phyloP scores from a whole-genome alignment of 352 stramenopile species.

The Pythium guiyangense region DNA sequence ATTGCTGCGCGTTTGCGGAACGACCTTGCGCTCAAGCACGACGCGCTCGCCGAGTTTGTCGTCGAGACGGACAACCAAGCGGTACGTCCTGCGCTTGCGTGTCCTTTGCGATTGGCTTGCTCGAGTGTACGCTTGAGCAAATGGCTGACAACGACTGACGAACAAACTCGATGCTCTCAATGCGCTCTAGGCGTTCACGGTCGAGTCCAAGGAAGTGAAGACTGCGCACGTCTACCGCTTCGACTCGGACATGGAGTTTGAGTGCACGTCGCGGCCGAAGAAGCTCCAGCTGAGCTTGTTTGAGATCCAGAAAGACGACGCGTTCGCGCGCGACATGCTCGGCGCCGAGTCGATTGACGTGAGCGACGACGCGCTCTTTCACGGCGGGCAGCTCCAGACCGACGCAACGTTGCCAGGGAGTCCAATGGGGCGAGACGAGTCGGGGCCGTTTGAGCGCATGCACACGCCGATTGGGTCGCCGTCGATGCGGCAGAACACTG shows the following conservation, averaged over 20 bases:
- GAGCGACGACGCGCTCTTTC: slow-evolving; percentile 45
- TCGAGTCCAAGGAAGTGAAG: slow-evolving; percentile 70
- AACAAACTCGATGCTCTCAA: not conserved
- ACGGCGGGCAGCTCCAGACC: slow-evolving; percentile 17
- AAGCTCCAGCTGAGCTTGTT: slow-evolving; percentile 69
- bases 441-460: slow-evolving; percentile 68
- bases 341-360: slow-evolving; percentile 44
- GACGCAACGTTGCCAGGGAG: slow-evolving; percentile 36
- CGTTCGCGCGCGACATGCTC: slow-evolving; percentile 16
- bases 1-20: slow-evolving; percentile 69
- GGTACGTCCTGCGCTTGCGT: slow-evolving; percentile 18
- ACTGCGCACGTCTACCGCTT: slow-evolving; percentile 83
- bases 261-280: slow-evolving; percentile 55
- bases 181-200: slow-evolving; percentile 29
- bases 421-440: slow-evolving; percentile 44
- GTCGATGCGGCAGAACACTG: slow-evolving; percentile 10
- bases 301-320: slow-evolving; percentile 41
- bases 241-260: slow-evolving; percentile 72
- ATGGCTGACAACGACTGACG: not conserved
- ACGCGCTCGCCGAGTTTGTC: slow-evolving; percentile 55
- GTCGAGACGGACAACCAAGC: slow-evolving; percentile 61
- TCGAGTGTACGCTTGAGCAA: not conserved
- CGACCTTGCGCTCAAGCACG: slow-evolving; percentile 54
- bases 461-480: slow-evolving; percentile 48
- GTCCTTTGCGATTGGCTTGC: not conserved